These are phyloP conservation scores for Kwoniella sp. DNA, from an alignment of 768 basidiomycete genomes.

Conservation along the genomic window DNA sequence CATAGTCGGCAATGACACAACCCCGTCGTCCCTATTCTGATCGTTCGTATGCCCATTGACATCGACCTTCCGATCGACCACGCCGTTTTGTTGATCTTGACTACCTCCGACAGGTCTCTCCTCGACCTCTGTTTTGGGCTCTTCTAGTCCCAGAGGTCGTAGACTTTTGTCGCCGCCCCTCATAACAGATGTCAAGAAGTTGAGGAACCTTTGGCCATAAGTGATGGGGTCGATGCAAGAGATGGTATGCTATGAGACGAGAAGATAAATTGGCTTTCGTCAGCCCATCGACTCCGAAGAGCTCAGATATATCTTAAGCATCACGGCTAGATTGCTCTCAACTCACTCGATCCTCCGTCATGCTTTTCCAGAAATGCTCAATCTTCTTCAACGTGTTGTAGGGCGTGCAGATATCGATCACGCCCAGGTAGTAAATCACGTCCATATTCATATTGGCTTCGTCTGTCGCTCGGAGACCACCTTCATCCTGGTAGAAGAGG, in stretches of 20 bases:
- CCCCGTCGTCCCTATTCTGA: neutral
- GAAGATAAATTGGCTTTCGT: neutral
- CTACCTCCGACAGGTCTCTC: neutral
- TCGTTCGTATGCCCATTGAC: neutral
- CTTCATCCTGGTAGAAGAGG: conserved; percentile 95
- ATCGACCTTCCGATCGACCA: neutral
- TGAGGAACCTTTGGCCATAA: conserved; percentile 80
- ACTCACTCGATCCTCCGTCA: conserved; percentile 82
- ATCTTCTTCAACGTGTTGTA: conserved; percentile 74
- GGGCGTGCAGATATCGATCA: conserved; percentile 96
- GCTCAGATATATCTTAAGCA: too few species aligned
- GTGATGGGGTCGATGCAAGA: conserved; percentile 85
- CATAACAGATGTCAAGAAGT: conserved; percentile 56
- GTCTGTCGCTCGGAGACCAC: conserved; percentile 85
- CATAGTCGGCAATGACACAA: neutral
- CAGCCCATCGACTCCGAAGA: too few species aligned
- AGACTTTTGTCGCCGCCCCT: conserved; percentile 46
- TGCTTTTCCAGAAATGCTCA: conserved; percentile 91
- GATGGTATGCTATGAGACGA: conserved; percentile 75
- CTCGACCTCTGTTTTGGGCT: neutral
- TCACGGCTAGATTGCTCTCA: neutral
- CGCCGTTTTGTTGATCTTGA: neutral
- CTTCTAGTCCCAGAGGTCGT: conserved; percentile 38
- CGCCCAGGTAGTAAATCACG: conserved; percentile 87
- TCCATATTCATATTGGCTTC: conserved; percentile 74